Base-by-base conservation (phyloP, 768 basidiomycete species). In the Boletus eberwhitei region DNA sequence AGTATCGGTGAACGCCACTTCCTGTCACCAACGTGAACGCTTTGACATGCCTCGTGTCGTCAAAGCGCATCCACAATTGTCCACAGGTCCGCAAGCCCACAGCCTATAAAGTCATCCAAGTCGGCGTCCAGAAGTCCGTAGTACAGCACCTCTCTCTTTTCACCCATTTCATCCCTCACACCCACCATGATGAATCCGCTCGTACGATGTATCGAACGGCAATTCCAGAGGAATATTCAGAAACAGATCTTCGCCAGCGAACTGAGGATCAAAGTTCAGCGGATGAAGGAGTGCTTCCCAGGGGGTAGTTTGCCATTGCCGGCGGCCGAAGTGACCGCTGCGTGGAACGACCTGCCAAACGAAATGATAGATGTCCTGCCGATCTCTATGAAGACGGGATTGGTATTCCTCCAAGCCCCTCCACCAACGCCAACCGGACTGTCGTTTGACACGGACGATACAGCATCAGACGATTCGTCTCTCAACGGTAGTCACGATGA, bases 291-390 rank as follows among this genome's bases (percentile, higher is more conserved):
- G n/a, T 64, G 47, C 40, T 65, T 71, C 52, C 17, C 38, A 7
- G 55, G 42, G 2, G 26, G 12, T 21, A 35, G 0, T 22, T 56
- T 71, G 5, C 69, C 67, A 5, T 11, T 40, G 0, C 65, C 71
- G n/a, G 45, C 53, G 16, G 45, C 36, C 14, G 34, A 53, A 31
- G 49, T 65, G 36, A 54, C n/a, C 42, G 59, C 53, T n/a, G 59
- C 60, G 13, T 71, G 69, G 69, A 39, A 48, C 8, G 49, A 58
- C 35, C n/a, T 69, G 31, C 70, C 70, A n/a, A 71, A 71, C 19
- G 12, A 45, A 8, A 71, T 14, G 6, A 19, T 45, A 26, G 46
- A 59, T 14, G 35, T 42, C 47, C 26, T 59, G n/a, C 39, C 64
- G 5, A 43, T 54, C 49, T 53, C 50, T 3, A 40, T 53, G 48